Conservation (phyloP, 2,329 filamentous ascomycete species). For the Trichoderma harzianum region DNA sequence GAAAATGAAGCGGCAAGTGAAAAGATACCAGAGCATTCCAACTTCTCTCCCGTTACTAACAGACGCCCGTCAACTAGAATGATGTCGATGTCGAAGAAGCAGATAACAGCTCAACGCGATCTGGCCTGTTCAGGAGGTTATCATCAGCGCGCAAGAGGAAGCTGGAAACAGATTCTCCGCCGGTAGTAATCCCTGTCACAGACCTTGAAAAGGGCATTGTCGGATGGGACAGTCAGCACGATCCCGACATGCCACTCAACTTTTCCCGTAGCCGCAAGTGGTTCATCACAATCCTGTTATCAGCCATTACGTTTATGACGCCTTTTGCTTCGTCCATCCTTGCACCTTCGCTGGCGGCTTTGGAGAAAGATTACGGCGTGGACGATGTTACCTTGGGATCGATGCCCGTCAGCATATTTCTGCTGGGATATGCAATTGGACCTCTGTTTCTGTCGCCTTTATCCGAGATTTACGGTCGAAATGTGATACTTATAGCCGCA, state of each 20-base stretch:
- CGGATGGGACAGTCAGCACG: slow-evolving; percentile 9
- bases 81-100: not conserved
- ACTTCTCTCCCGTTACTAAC: not conserved
- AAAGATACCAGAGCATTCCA: not conserved
- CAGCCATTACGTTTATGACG: slow-evolving; percentile 11
- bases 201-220: slow-evolving; percentile 7
- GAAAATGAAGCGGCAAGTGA: not conserved
- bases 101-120: not conserved
- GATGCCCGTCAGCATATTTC: slow-evolving; percentile 7
- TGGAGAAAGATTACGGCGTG: slow-evolving; percentile 3
- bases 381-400: not conserved
- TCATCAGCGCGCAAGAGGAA: not conserved
- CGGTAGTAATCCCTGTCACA: not conserved
- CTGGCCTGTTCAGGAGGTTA: not conserved
- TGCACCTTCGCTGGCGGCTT: not conserved
- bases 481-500: slow-evolving; percentile 52
- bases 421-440: slow-evolving; percentile 31
- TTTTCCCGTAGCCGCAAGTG: slow-evolving; percentile 6
- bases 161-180: not conserved
- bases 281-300: slow-evolving; percentile 2
- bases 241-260: slow-evolving; percentile 12
- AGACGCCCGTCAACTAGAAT: not conserved
- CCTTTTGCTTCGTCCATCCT: slow-evolving; percentile 8
- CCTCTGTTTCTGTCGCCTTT: slow-evolving; percentile 56
- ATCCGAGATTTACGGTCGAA: slow-evolving; percentile 63